These are phyloP conservation scores for Irpex lacteus DNA, from an alignment of 1,284 basidiomycete genomes.

Conservation along the genomic window DNA sequence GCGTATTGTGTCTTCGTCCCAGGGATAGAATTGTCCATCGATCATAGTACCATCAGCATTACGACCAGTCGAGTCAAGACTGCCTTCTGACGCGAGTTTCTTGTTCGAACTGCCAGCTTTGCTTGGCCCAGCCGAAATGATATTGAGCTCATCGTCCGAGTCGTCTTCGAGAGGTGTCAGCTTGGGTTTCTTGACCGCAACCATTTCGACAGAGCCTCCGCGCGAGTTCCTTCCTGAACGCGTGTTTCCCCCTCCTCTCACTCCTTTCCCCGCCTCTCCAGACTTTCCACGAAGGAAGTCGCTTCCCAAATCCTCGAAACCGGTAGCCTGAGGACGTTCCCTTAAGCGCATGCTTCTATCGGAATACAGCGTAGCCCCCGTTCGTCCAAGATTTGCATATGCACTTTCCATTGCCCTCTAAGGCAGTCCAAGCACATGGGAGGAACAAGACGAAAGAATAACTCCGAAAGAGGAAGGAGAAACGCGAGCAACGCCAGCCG, in stretches of 20 bases:
- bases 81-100: not conserved
- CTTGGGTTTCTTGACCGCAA: not conserved
- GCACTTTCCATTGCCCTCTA: not conserved
- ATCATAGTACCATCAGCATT: not conserved
- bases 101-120: not conserved
- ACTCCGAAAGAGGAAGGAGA: not conserved
- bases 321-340: constrained; percentile 5
- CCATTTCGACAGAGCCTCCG: not conserved
- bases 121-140: not conserved
- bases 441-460: not conserved
- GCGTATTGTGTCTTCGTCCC: not conserved
- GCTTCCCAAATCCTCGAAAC: constrained; percentile 22
- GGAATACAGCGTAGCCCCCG: not conserved
- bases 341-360: constrained; percentile 6
- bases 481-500: not conserved
- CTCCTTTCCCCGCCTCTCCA: constrained; percentile 2
- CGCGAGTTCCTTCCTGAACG: not conserved
- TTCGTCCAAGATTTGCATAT: not conserved
- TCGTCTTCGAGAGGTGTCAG: not conserved
- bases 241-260: not conserved
- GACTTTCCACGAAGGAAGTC: constrained; percentile 15
- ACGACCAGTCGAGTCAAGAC: not conserved
- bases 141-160: constrained; percentile 10
- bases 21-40: not conserved
- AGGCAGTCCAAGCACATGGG: not conserved